Evolutionary conservation across 2,329 filamentous ascomycete genomes (phyloP), one percentile per base, ranked within the genome.

Genomic region (Hymenoscyphus albidus): DNA sequence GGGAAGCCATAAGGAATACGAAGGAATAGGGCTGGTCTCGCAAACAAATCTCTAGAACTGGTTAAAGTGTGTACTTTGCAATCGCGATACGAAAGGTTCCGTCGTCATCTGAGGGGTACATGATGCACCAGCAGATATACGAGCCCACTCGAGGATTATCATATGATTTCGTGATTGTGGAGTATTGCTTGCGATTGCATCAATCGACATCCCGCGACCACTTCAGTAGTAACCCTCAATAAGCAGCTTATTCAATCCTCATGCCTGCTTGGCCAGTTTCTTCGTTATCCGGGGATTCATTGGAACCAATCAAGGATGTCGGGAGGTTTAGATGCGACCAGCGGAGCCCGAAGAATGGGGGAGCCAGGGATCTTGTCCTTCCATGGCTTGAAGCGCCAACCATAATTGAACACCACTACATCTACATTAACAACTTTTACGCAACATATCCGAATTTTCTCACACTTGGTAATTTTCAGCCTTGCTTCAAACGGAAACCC

Each of bases 161-260:
- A 51, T 51, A 51, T 51, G 44, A 51, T 51, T 51, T 51, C 44
- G 44, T 51, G 44, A 51, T 51, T 51, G 35, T 10, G 35, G 35
- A 35, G 35, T 2, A 22, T 22, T 22, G n/a, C 18, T 48, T 22
- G 44, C 44, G 44, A 48, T 48, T 48, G 44, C 44, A 48, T n/a
- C n/a, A n/a, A 22, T 5, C 9, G 18, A 51, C 44, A 22, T 51
- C 7, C 18, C 9, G 18, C n/a, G 18, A 12, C 27, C 27, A 7
- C 14, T 51, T 10, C 18, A 51, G 44, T 27, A 51, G 18, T 27
- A 51, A 51, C 44, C n/a, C 3, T 51, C 22, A 10, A 6, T 27
- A 27, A 27, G 27, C 27, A 7, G n/a, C 44, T 22, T 22, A 12
- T 22, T 51, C 44, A 18, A 16, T 9, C 44, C 44, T 51, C 44